Percentiles rank a stretch among this genome's conserved stretches.
Evolutionary conservation across 176 grass and related monocot genomes (phyloP).

Genomic region (Coix lacrymajobi): DNA sequence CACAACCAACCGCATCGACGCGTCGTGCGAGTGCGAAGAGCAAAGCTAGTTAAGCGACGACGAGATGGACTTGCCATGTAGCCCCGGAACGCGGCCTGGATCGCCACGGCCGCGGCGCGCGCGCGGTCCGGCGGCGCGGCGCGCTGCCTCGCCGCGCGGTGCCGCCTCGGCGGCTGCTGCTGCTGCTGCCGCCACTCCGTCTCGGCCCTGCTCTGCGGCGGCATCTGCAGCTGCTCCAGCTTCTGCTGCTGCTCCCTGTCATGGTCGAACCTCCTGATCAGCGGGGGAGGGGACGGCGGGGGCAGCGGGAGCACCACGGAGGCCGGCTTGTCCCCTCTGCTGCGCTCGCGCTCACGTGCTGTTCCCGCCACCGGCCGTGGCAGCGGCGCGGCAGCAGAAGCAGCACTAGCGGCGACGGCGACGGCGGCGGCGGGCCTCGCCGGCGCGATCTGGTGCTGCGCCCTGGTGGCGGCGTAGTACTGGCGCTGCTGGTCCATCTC

Average conservation of each 20-base stretch:
- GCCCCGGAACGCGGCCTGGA: constrained; percentile 78
- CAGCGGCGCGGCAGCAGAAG: not conserved
- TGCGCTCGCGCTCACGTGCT: constrained; percentile 16
- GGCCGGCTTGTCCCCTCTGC: not conserved
- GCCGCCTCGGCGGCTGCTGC: constrained; percentile 4
- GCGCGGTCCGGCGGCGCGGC: constrained; percentile 38
- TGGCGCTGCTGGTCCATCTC: constrained; percentile 58
- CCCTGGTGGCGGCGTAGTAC: constrained; percentile 39
- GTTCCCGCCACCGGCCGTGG: not conserved
- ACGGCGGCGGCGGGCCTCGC: constrained; percentile 19
- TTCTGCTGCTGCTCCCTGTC: constrained; percentile 48
- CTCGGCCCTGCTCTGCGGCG: constrained; percentile 24
- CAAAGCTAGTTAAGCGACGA: too few species aligned
- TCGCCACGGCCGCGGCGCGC: constrained; percentile 51
- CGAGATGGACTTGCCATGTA: constrained; percentile 33
- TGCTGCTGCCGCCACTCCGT: constrained; percentile 44
- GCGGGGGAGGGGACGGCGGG: constrained; percentile 43
- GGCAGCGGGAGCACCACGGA: constrained; percentile 36
- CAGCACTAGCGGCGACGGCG: not conserved
- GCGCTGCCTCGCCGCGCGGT: constrained; percentile 25
- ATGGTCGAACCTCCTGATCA: constrained; percentile 51
- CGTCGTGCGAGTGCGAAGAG: not conserved
- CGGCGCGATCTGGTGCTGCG: constrained; percentile 46
- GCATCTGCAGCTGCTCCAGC: constrained; percentile 27
- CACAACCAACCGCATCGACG: not conserved